Evolutionary conservation across 2,329 filamentous ascomycete genomes (phyloP).

Genomic region (Knufia petricola): DNA sequence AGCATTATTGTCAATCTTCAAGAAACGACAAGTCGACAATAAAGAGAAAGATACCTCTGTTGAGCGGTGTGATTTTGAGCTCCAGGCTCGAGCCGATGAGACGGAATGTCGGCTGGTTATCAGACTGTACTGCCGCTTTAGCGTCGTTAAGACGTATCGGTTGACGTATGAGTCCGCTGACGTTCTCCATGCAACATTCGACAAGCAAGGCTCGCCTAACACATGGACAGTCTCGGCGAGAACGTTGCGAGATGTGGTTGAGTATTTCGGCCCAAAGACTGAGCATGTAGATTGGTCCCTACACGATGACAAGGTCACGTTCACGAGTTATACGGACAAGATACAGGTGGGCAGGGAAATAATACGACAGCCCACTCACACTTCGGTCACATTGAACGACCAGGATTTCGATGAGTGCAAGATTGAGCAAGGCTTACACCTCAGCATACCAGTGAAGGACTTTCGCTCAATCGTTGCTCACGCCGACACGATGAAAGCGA

Average conservation of each 20-base stretch:
- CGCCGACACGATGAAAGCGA: slow-evolving; percentile 48
- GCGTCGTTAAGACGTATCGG: slow-evolving; percentile 56
- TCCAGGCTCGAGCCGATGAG: slow-evolving; percentile 47
- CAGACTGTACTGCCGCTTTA: slow-evolving; percentile 53
- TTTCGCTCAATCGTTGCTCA: slow-evolving; percentile 56
- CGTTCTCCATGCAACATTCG: slow-evolving; percentile 55
- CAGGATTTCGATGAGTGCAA: slow-evolving; percentile 53
- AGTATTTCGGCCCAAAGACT: slow-evolving; percentile 55
- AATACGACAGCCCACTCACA: slow-evolving; percentile 55
- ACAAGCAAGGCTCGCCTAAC: slow-evolving; percentile 46
- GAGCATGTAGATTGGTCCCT: slow-evolving; percentile 55
- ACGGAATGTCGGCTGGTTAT: slow-evolving; percentile 52
- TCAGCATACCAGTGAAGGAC: slow-evolving; percentile 55
- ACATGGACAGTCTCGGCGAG: slow-evolving; percentile 50
- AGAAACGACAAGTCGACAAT: slow-evolving; percentile 45
- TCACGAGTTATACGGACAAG: slow-evolving; percentile 59
- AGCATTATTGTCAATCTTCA: slow-evolving; percentile 52
- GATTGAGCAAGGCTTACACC: slow-evolving; percentile 50
- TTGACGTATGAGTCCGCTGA: slow-evolving; percentile 54
- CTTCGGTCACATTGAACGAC: slow-evolving; percentile 52
- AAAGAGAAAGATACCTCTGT: slow-evolving; percentile 50
- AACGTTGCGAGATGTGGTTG: slow-evolving; percentile 50
- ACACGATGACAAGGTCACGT: slow-evolving; percentile 48
- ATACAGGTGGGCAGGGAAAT: slow-evolving; percentile 55
- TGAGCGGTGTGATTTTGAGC: slow-evolving; percentile 51